Percentiles rank a stretch among this genome's conserved stretches.
Evolutionary conservation across 139 green algal species (phyloP).

Genomic region (Microglena sp.): DNA sequence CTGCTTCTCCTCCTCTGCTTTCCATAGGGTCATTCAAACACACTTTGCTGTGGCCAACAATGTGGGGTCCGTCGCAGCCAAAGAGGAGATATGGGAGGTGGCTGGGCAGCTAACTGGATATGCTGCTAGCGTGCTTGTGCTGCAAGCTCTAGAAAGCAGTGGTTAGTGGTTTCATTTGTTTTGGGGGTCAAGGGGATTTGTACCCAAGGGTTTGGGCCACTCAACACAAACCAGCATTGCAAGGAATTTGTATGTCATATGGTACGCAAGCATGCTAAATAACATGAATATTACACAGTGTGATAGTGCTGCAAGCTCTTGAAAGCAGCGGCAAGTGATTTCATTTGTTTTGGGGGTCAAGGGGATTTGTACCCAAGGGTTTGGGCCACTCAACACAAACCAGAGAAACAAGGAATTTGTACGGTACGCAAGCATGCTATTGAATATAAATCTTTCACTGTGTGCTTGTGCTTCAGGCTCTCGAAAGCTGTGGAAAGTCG

Average conservation of each 20-base stretch:
- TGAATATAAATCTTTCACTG: background rate
- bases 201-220: background rate
- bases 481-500: constrained; percentile 14
- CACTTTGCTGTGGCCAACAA: constrained; percentile 67
- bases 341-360: background rate
- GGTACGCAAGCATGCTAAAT: background rate
- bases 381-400: background rate
- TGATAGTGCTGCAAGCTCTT: constrained; percentile 7
- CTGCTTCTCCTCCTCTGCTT: too few relatives aligned
- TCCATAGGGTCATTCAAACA: constrained; percentile 16
- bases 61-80: constrained; percentile 77
- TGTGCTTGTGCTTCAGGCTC: background rate
- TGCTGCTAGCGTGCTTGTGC: constrained; percentile 44
- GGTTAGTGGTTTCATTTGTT: background rate
- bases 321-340: constrained; percentile 5
- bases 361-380: background rate
- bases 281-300: background rate
- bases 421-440: background rate
- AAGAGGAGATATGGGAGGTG: constrained; percentile 73
- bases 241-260: background rate
- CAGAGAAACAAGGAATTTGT: background rate
- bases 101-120: constrained; percentile 61
- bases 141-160: constrained; percentile 30
- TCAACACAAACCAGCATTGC: background rate
- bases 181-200: background rate